Evolutionary conservation across 345 rosid species (phyloP).

Genomic region (Alliaria petiolata): DNA sequence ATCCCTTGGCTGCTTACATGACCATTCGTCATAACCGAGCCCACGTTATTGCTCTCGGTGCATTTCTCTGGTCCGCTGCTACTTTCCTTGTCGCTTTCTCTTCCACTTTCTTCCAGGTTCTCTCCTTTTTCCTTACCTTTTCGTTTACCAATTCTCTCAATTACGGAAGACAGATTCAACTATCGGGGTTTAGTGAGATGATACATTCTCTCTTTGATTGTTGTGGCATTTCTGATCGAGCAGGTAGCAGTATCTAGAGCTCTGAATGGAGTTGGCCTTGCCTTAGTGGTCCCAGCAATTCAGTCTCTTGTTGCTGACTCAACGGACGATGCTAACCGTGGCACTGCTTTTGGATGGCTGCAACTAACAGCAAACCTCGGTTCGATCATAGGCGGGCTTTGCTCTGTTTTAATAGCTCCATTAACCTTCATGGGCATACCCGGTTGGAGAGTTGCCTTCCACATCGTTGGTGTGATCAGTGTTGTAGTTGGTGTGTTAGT

Average conservation of each 20-base stretch:
- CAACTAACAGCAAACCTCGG: slow-evolving; percentile 77
- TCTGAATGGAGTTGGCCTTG: slow-evolving; percentile 83
- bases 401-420: slow-evolving; percentile 69
- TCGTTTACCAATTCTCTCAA: slow-evolving; percentile 41
- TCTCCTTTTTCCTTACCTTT: neutral
- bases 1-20: slow-evolving; percentile 69
- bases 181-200: slow-evolving; percentile 6
- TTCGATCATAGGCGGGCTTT: slow-evolving; percentile 71
- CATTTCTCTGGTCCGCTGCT: slow-evolving; percentile 64
- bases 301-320: slow-evolving; percentile 92
- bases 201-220: neutral
- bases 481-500: slow-evolving; percentile 66
- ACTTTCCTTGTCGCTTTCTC: slow-evolving; percentile 66
- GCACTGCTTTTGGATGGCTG: slow-evolving; percentile 87
- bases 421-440: slow-evolving; percentile 65
- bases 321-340: slow-evolving; percentile 68
- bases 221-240: neutral
- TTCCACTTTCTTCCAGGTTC: slow-evolving; percentile 57
- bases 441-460: slow-evolving; percentile 90
- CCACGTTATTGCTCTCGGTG: slow-evolving; percentile 66
- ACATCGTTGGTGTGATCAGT: slow-evolving; percentile 70
- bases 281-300: slow-evolving; percentile 80
- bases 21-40: slow-evolving; percentile 50
- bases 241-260: slow-evolving; percentile 89
- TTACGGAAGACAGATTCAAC: neutral